phyloP scores from a whole-genome alignment of 805 yeast genomes.

The Candida verbasci region DNA sequence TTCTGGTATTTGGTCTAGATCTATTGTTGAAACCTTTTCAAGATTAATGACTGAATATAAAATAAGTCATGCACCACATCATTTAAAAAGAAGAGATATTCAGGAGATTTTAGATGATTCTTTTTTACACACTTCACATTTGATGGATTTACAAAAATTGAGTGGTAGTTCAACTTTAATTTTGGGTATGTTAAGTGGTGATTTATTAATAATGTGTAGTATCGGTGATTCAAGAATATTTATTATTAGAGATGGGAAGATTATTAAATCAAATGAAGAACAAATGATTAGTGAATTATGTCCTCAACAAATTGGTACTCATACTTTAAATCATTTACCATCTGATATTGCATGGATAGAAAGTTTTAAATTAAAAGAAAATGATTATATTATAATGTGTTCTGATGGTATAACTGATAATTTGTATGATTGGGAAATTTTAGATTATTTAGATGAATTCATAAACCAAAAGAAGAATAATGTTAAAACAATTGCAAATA shows the following conservation, averaged over 20 bases:
- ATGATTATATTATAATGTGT: constrained; percentile 44
- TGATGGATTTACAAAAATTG: constrained; percentile 46
- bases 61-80: constrained; percentile 31
- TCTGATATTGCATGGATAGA: constrained; percentile 46
- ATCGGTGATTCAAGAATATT: constrained; percentile 51
- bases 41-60: constrained; percentile 43
- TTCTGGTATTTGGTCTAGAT: constrained; percentile 51
- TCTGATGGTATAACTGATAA: constrained; percentile 56
- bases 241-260: constrained; percentile 43
- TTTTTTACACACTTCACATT: constrained; percentile 42
- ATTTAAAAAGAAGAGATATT: constrained; percentile 38
- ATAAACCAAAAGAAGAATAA: constrained; percentile 23
- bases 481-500: constrained; percentile 36
- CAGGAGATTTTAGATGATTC: constrained; percentile 43
- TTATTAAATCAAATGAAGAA: constrained; percentile 41
- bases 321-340: constrained; percentile 37
- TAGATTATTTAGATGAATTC: constrained; percentile 30
- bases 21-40: constrained; percentile 48
- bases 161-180: constrained; percentile 49
- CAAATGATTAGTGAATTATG: constrained; percentile 44
- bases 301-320: constrained; percentile 55
- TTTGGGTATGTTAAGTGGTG: constrained; percentile 46
- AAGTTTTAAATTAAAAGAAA: constrained; percentile 32
- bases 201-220: constrained; percentile 41
- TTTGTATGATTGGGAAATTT: constrained; percentile 45